phyloP scores from a whole-genome alignment of 148 eudicot species.

The Chenopodium formosanum region DNA sequence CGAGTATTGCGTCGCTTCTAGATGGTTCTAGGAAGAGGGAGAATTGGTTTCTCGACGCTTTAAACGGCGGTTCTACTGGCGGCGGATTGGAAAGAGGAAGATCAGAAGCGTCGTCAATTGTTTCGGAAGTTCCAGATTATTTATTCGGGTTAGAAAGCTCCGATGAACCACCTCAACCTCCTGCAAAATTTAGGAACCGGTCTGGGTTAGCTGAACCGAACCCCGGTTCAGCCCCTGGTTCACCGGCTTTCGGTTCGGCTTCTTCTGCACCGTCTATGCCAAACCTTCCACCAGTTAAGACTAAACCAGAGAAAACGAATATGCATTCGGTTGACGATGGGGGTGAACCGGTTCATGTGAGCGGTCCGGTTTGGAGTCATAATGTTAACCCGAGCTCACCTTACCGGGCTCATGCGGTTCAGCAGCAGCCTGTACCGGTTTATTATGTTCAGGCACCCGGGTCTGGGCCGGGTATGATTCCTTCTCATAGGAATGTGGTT shows the following conservation, averaged over 20 bases:
- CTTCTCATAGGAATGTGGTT: slow-evolving; percentile 34
- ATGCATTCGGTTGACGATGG: slow-evolving; percentile 16
- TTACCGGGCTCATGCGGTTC: slow-evolving; percentile 30
- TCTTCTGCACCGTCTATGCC: slow-evolving; percentile 46
- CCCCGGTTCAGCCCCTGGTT: slow-evolving; percentile 63
- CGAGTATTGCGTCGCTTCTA: slow-evolving; percentile 63
- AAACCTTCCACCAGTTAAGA: slow-evolving; percentile 62
- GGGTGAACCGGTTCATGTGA: slow-evolving; percentile 5
- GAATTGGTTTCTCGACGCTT: slow-evolving; percentile 87
- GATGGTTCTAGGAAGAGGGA: slow-evolving; percentile 82
- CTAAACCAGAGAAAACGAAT: slow-evolving; percentile 38
- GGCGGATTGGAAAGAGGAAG: slow-evolving; percentile 65
- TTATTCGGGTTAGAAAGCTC: slow-evolving; percentile 76
- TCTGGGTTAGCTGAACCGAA: slow-evolving; percentile 34
- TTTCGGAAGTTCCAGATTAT: slow-evolving; percentile 91
- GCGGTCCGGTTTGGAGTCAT: slow-evolving; percentile 44
- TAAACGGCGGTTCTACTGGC: slow-evolving; percentile 51
- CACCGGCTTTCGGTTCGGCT: slow-evolving; percentile 67
- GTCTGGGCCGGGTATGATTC: slow-evolving; percentile 45
- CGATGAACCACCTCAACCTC: slow-evolving; percentile 44
- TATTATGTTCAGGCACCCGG: slow-evolving; percentile 54
- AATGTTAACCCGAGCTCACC: slow-evolving; percentile 30
- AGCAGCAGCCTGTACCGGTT: slow-evolving; percentile 48
- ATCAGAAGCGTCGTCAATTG: slow-evolving; percentile 76
- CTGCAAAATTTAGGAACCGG: slow-evolving; percentile 36